phyloP scores from a whole-genome alignment of 352 stramenopile genomes.

The Pythium sukuiense region DNA sequence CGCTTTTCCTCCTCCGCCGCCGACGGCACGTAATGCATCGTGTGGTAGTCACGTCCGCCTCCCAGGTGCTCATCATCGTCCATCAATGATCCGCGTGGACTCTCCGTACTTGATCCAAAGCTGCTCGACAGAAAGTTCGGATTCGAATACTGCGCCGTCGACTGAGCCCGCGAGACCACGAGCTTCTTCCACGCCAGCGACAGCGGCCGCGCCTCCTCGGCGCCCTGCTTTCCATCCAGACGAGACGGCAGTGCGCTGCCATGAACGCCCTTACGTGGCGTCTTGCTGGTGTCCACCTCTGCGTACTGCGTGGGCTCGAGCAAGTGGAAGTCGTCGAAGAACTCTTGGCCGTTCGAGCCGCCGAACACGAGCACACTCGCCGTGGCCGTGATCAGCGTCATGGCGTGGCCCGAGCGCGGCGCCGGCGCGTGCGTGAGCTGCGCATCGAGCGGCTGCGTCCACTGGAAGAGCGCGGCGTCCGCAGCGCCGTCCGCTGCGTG shows the following conservation, averaged over 20 bases:
- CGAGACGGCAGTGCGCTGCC: not conserved
- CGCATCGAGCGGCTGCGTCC: slow-evolving; percentile 29
- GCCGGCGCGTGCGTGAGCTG: slow-evolving; percentile 17
- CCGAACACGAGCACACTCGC: slow-evolving; percentile 62
- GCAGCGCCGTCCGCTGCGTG: not conserved
- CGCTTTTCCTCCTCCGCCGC: slow-evolving; percentile 33
- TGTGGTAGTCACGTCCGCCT: slow-evolving; percentile 54
- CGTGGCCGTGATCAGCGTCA: slow-evolving; percentile 48
- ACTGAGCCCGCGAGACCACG: slow-evolving; percentile 30
- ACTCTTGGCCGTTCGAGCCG: slow-evolving; percentile 54
- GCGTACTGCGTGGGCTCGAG: slow-evolving; percentile 42
- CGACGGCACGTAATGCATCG: slow-evolving; percentile 70
- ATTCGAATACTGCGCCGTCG: not conserved
- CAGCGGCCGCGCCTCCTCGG: not conserved
- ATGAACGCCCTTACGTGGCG: not conserved
- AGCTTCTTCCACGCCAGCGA: slow-evolving; percentile 57
- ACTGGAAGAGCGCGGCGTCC: slow-evolving; percentile 15
- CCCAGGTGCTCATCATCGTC: slow-evolving; percentile 23
- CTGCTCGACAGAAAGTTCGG: slow-evolving; percentile 18
- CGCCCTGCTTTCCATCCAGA: not conserved
- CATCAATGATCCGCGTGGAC: not conserved
- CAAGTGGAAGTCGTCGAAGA: slow-evolving; percentile 65
- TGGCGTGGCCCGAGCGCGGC: slow-evolving; percentile 56
- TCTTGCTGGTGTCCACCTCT: not conserved
- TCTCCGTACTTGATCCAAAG: slow-evolving; percentile 22